Evolutionary conservation across 2,329 filamentous ascomycete species (phyloP), one percentile per base, ranked within the genome.

Genomic region (Diaporthe sp.): DNA sequence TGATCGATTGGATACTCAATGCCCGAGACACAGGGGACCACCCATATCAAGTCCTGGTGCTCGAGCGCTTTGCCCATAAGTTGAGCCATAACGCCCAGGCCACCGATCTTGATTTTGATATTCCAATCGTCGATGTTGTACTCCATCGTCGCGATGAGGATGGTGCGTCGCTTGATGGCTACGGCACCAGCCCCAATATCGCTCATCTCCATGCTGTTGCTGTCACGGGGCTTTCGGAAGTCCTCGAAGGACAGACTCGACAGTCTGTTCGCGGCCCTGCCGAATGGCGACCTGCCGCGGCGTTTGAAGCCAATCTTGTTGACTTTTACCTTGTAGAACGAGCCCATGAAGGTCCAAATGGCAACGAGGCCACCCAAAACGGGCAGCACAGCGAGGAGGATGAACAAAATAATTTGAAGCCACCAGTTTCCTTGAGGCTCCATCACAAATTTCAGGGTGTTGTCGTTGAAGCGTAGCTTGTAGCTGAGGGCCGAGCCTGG

Each of bases 91-190:
- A 93, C 92, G 81, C 92, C 92, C 8, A 93, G 85, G 75, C 92
- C 92, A 75, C 92, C 92, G 65, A 93, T 93, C 82, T 93, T 93
- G 82, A 93, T 91, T 81, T 92, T 93, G 82, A 93, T 91, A 4
- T 83, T 86, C 90, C 92, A 93, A 79, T 93, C 92, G 73, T 92
- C 90, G 75, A 93, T 93, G 75, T 93, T 91, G 81, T 93, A 93
- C 81, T 93, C 92, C 90, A 93, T 92, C 8, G 92, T 93, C 19
- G 91, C 92, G 66, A 93, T 92, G n/a, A 93, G 85, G 3, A 92
- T 88, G 37, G 87, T 92, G 22, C 89, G 84, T 58, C 85, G 79
- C 27, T 84, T 81, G 22, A 68, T 37, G 22, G 65, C 39, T 9
- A 30, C n/a, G 15, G 71, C 61, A 47, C 72, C 76, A 32, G 61